A percentile compares a stretch with the other conserved stretches of the same genome.
Conservation (phyloP, 1,284 basidiomycete genomes). For the Cutaneotrichosporon curvatum region DNA sequence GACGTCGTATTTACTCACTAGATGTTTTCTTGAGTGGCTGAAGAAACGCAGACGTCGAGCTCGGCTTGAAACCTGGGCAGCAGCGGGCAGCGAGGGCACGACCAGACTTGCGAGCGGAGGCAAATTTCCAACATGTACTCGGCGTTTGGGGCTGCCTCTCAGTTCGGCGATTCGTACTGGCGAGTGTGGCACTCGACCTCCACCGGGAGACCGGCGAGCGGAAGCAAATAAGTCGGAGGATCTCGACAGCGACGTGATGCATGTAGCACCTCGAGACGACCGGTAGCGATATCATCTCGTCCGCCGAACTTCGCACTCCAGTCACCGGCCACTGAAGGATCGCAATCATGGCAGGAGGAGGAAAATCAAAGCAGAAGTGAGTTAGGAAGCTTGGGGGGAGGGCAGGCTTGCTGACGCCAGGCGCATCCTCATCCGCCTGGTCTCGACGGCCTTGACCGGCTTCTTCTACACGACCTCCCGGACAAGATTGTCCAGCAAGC, state of each 20-base stretch:
- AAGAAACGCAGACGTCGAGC: too few relatives aligned
- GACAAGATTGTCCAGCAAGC: constrained; percentile 60
- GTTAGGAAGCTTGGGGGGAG: constrained; percentile 12
- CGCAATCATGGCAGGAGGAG: background rate
- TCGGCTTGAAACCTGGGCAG: too few relatives aligned
- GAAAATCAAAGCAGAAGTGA: constrained; percentile 55
- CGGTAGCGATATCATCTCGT: too few relatives aligned
- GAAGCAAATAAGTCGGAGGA: too few relatives aligned
- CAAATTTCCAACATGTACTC: background rate
- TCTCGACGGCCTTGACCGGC: constrained; percentile 82
- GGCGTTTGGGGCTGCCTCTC: background rate
- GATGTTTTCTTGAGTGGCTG: too few relatives aligned
- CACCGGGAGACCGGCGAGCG: background rate
- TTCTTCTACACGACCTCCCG: constrained; percentile 80
- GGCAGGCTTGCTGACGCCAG: constrained; percentile 45
- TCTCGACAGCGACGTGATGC: too few relatives aligned
- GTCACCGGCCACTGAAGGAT: too few relatives aligned
- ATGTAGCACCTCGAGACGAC: constrained; percentile 1
- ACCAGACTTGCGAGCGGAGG: background rate
- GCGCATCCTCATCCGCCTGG: constrained; percentile 72
- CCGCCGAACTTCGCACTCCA: too few relatives aligned
- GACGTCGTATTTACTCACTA: too few relatives aligned
- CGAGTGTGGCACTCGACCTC: background rate
- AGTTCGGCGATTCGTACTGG: background rate
- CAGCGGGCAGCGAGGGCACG: too few relatives aligned